These are phyloP conservation scores for Aspergillus sparsus DNA, from an alignment of 495 filamentous ascomycete genomes.

Conservation along the genomic window DNA sequence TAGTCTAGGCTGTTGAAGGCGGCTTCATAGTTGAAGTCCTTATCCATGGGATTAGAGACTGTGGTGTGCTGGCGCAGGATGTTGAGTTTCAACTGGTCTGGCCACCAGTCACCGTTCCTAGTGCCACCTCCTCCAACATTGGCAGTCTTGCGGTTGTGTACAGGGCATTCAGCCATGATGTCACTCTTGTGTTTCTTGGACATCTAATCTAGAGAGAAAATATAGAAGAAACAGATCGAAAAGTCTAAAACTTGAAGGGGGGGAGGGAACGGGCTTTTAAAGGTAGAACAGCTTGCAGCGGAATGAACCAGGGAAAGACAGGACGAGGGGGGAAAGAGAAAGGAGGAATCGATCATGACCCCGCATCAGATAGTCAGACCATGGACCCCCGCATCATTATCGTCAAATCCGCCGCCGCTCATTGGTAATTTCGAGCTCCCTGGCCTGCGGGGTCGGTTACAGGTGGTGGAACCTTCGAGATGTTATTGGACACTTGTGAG, in stretches of 20 bases:
- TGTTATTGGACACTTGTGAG: neutral
- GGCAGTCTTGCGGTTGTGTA: conserved; percentile 28
- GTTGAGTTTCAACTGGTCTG: conserved; percentile 60
- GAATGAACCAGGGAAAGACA: too few species aligned
- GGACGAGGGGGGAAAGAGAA: too few species aligned
- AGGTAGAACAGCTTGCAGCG: too few species aligned
- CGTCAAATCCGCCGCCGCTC: neutral
- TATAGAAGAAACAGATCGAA: neutral
- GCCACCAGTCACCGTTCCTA: conserved; percentile 70
- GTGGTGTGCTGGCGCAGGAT: conserved; percentile 70
- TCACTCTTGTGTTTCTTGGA: neutral
- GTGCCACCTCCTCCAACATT: conserved; percentile 64
- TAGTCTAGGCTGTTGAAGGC: conserved; percentile 74
- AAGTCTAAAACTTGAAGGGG: too few species aligned
- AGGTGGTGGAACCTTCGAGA: neutral
- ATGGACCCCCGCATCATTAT: neutral
- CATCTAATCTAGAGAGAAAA: neutral
- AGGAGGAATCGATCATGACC: neutral
- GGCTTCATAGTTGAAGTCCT: conserved; percentile 66
- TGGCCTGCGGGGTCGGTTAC: neutral
- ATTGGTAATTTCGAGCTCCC: neutral
- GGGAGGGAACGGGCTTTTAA: too few species aligned
- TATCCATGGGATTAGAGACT: conserved; percentile 57
- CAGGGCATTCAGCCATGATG: conserved; percentile 12
- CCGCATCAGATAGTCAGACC: neutral